Evolutionary conservation across 169 alveolate genomes (phyloP), one percentile per base, ranked within the genome.

Genomic region (Toxoplasma gondii): DNA sequence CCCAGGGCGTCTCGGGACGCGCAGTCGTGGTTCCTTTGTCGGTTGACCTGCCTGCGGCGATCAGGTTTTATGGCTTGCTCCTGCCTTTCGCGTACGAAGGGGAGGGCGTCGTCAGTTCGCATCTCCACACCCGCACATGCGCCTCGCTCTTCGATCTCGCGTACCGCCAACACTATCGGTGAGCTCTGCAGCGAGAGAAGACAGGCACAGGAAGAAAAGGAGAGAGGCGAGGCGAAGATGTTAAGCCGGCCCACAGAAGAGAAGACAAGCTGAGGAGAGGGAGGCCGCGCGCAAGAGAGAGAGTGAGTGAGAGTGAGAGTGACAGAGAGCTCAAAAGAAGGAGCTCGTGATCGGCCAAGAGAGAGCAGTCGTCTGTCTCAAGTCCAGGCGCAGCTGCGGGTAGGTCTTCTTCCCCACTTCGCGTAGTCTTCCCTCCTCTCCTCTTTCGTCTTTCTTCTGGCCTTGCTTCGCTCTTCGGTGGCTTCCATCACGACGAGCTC

Each of bases 71-170:
- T 2, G 82, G 82, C 82, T 0, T 44, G 58, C 38, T 69, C 34
- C 94, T 93, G 81, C 95, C 95, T 12, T 70, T 93, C 44, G 43
- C 41, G 38, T 93, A 93, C 81, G 69, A 69, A n/a, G 91, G 69
- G 39, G 88, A 49, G 38, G 95, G 95, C 80, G 45, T 87, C 58
- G 87, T 93, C 36, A 64, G 43, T 31, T 87, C 94, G 19, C 94
- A 88, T 86, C 90, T 93, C 38, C 95, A 93, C 53, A 93, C 95
- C 27, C 64, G 95, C 45, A 41, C 86, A 38, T 34, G 87, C 22
- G 95, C 95, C 53, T 93, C 95, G 12, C 84, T 93, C 74, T 93
- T 93, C 69, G 95, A 93, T n/a, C 84, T 93, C 44, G 87, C 95
- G 34, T 93, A 87, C 69, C 88, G 88, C 93, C 93, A 93, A 5